phyloP scores from a whole-genome alignment of 192 early-diverging fungal genomes.

The Umbelopsis ramanniana region DNA sequence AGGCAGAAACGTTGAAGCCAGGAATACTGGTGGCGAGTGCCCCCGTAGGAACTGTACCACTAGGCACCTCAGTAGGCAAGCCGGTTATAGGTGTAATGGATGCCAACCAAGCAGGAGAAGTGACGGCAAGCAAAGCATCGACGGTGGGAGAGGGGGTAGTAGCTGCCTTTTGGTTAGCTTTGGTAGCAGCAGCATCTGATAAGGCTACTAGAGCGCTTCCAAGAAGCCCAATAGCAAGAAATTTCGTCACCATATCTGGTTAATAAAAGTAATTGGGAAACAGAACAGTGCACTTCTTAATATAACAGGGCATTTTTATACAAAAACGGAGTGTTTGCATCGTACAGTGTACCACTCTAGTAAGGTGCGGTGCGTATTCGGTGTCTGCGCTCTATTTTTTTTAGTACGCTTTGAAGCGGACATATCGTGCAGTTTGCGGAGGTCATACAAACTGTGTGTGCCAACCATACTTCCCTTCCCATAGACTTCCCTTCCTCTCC shows the following conservation, averaged over 20 bases:
- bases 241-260: background rate
- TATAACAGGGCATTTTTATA: background rate
- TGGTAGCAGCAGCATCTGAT: background rate
- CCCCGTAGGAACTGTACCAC: conserved; percentile 22
- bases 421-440: too few relatives aligned
- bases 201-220: too few relatives aligned
- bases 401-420: too few relatives aligned
- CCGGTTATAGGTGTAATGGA: conserved; percentile 5
- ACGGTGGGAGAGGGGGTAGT: conserved; percentile 6
- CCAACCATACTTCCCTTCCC: too few relatives aligned
- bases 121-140: conserved; percentile 18
- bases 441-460: too few relatives aligned
- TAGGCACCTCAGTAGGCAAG: conserved; percentile 11
- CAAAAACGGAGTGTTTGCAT: conserved; percentile 4
- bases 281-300: background rate
- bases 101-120: conserved; percentile 35
- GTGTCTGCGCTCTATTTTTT: too few relatives aligned
- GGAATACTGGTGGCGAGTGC: conserved; percentile 1
- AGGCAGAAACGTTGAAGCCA: conserved; percentile 23
- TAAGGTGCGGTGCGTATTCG: too few relatives aligned
- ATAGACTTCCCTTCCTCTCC: too few relatives aligned
- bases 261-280: background rate
- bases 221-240: too few relatives aligned
- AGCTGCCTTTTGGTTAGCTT: background rate
- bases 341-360: background rate